phyloP scores from a whole-genome alignment of 2,329 filamentous ascomycete species.

The Fusarium circinatum region DNA sequence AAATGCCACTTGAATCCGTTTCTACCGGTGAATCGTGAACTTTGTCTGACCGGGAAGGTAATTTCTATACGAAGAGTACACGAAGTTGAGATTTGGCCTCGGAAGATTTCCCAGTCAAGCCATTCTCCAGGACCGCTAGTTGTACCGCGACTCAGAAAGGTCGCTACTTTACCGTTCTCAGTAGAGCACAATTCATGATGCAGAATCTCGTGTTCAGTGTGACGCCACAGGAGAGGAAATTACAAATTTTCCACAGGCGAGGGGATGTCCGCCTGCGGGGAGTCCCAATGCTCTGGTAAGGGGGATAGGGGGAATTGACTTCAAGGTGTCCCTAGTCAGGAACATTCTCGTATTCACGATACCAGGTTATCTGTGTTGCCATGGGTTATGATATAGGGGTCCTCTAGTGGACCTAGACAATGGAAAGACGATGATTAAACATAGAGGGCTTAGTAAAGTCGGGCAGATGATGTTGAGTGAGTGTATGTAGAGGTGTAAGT shows the following conservation, averaged over 20 bases:
- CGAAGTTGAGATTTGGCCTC: background rate
- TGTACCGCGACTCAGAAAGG: background rate
- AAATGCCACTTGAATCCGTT: background rate
- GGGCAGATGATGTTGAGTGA: background rate
- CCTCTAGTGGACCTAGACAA: background rate
- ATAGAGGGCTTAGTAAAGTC: background rate
- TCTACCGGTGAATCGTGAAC: background rate
- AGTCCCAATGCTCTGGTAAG: conserved; percentile 4
- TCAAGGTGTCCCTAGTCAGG: conserved; percentile 19
- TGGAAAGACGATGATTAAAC: background rate
- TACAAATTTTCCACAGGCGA: background rate
- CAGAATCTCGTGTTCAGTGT: conserved; percentile 5
- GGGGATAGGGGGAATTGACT: conserved; percentile 8
- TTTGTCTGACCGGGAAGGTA: background rate
- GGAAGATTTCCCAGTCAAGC: background rate
- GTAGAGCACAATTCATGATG: background rate
- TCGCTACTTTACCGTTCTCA: background rate
- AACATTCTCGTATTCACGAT: conserved; percentile 31
- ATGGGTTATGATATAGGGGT: conserved; percentile 18
- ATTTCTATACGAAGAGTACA: conserved; percentile 21
- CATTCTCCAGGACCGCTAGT: background rate
- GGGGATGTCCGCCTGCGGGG: background rate
- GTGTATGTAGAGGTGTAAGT: background rate
- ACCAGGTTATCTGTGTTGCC: conserved; percentile 9
- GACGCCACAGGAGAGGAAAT: conserved; percentile 6